Conservation (phyloP, 371 early-diverging fungal species). For the Massospora cicadina region DNA sequence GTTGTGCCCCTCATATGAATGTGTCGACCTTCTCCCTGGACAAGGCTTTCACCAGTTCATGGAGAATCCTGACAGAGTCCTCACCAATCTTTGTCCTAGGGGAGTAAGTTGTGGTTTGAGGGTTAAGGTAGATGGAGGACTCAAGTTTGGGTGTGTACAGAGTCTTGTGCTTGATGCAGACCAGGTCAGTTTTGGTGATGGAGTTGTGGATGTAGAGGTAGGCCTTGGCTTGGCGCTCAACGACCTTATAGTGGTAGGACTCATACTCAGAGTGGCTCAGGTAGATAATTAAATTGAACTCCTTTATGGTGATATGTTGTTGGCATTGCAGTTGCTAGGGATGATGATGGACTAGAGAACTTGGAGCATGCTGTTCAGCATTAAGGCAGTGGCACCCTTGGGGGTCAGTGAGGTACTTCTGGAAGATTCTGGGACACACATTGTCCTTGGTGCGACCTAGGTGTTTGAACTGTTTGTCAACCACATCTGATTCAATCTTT, state of each 20-base stretch:
- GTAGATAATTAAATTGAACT: constrained; percentile 70
- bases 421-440: constrained; percentile 64
- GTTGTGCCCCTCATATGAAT: too few species aligned
- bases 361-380: constrained; percentile 89
- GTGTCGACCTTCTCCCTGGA: too few species aligned
- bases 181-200: constrained; percentile 68
- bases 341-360: constrained; percentile 71
- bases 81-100: too few species aligned
- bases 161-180: constrained; percentile 73
- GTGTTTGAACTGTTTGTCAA: constrained; percentile 74
- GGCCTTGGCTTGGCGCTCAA: constrained; percentile 55
- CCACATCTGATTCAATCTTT: constrained; percentile 82
- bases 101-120: too few species aligned
- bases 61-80: too few species aligned
- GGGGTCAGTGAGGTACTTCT: constrained; percentile 93
- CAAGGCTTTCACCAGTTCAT: too few species aligned
- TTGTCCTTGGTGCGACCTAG: constrained; percentile 83
- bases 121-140: constrained; percentile 75
- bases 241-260: constrained; percentile 47
- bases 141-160: constrained; percentile 80
- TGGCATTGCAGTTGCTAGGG: constrained; percentile 91
- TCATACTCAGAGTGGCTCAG: constrained; percentile 68
- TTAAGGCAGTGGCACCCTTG: constrained; percentile 95
- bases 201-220: constrained; percentile 90
- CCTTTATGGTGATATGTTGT: constrained; percentile 64